Conservation (phyloP, 345 rosid species). For the Syzygium jambos region DNA sequence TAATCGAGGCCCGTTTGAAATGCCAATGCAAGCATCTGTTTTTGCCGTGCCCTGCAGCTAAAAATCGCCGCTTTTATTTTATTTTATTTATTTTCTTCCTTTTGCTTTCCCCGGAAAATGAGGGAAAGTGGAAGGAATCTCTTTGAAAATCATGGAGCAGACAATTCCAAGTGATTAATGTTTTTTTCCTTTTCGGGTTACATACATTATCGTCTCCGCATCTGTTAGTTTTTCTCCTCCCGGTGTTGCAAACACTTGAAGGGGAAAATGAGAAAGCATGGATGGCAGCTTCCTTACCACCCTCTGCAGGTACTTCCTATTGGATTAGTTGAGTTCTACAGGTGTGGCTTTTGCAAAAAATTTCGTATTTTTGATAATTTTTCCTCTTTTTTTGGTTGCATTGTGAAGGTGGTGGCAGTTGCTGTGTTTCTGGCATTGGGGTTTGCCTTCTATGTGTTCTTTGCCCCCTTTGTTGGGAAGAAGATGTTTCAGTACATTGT, state of each 20-base stretch:
- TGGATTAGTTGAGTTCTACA: background rate
- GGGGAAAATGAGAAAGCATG: conserved; percentile 83
- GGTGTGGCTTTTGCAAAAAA: background rate
- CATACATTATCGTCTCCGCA: conserved; percentile 1
- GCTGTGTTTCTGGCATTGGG: conserved; percentile 97
- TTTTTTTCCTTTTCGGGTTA: background rate
- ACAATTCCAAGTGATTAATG: background rate
- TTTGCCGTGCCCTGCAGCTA: background rate
- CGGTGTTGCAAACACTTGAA: conserved; percentile 26
- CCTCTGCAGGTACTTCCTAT: conserved; percentile 80
- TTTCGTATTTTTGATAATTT: background rate
- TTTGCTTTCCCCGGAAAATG: conserved; percentile 31
- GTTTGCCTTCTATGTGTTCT: conserved; percentile 97
- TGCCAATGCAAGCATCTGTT: conserved; percentile 19
- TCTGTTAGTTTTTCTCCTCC: conserved; percentile 12
- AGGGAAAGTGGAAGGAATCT: conserved; percentile 25
- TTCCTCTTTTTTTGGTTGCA: conserved; percentile 3
- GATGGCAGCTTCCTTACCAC: conserved; percentile 98
- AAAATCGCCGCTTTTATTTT: conserved; percentile 11
- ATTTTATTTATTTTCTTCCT: background rate
- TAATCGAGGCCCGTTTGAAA: conserved; percentile 6
- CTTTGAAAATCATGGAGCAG: background rate
- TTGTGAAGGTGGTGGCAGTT: conserved; percentile 91
- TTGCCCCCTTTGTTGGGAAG: conserved; percentile 96
- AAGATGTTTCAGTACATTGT: conserved; percentile 63